Evolutionary conservation across 352 stramenopile genomes (phyloP).

Genomic region (Globisporangium rhizosaccharum): DNA sequence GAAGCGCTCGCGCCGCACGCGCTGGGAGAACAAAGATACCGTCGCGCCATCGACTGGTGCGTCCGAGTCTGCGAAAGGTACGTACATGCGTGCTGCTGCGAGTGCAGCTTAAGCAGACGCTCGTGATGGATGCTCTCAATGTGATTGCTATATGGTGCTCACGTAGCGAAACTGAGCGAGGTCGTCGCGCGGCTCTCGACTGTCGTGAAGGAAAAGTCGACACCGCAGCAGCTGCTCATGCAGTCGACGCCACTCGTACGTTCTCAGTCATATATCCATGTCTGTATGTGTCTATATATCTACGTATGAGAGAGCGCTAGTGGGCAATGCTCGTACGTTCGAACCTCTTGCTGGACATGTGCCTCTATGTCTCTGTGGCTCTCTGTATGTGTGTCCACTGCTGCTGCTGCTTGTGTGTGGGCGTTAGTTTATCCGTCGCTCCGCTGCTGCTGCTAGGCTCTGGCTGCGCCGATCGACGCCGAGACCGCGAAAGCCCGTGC

Average conservation of each 20-base stretch:
- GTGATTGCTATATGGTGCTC: neutral
- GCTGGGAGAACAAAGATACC: conserved; percentile 12
- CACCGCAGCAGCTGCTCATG: conserved; percentile 27
- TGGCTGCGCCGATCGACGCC: conserved; percentile 34
- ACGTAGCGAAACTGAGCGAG: conserved; percentile 28
- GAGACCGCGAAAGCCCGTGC: conserved; percentile 53
- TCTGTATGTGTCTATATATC: conserved; percentile 1
- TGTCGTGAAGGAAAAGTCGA: conserved; percentile 61
- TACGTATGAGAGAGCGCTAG: neutral
- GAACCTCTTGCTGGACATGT: neutral
- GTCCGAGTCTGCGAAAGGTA: conserved; percentile 11
- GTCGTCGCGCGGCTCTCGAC: conserved; percentile 60
- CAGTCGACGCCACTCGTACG: conserved; percentile 3
- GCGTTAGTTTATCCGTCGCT: conserved; percentile 44
- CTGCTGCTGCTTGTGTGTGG: conserved; percentile 17
- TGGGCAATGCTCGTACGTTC: no score
- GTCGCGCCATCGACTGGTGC: neutral
- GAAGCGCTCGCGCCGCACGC: conserved; percentile 14
- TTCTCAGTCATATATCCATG: neutral
- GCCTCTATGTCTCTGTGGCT: conserved; percentile 13
- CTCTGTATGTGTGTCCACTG: conserved; percentile 15
- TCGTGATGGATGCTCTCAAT: neutral
- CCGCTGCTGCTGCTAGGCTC: conserved; percentile 34
- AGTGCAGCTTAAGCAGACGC: neutral
- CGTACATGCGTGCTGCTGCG: neutral